Evolutionary conservation across 352 stramenopile genomes (phyloP).

Genomic region (Phytophthora sansomeana): DNA sequence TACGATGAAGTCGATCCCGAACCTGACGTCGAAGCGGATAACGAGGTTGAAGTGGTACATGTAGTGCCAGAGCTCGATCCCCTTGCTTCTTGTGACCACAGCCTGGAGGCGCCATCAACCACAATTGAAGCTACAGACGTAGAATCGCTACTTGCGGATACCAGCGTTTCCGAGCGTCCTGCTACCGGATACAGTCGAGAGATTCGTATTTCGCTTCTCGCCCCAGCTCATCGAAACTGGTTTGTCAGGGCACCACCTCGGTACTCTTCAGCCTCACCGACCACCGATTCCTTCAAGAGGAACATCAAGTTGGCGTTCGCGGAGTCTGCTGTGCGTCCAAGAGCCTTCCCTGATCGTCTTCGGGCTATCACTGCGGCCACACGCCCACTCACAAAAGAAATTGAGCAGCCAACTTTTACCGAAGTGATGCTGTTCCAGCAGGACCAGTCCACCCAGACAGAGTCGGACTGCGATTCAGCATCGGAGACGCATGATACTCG

Average conservation of each 20-base stretch:
- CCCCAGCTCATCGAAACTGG: slow-evolving; percentile 39
- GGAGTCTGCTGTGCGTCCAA: neutral
- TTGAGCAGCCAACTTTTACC: slow-evolving; percentile 25
- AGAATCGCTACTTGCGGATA: slow-evolving; percentile 38
- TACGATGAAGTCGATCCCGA: slow-evolving; percentile 44
- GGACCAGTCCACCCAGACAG: slow-evolving; percentile 44
- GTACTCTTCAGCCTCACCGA: slow-evolving; percentile 2
- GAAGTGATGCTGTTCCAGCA: slow-evolving; percentile 34
- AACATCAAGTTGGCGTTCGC: slow-evolving; percentile 43
- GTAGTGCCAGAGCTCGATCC: neutral
- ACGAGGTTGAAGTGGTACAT: slow-evolving; percentile 19
- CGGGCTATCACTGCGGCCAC: slow-evolving; percentile 28
- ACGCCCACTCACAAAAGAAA: neutral
- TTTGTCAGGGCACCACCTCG: slow-evolving; percentile 7
- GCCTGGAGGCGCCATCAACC: neutral
- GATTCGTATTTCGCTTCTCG: slow-evolving; percentile 48
- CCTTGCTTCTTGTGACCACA: neutral
- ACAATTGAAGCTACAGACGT: slow-evolving; percentile 30
- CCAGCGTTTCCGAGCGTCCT: slow-evolving; percentile 10
- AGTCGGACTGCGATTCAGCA: slow-evolving; percentile 15
- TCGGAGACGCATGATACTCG: slow-evolving; percentile 1
- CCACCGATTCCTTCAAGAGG: slow-evolving; percentile 4
- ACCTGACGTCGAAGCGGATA: slow-evolving; percentile 35
- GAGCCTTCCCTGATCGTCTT: slow-evolving; percentile 38
- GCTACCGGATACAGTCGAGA: slow-evolving; percentile 27